Base-by-base conservation (phyloP, 805 yeast species). In the Kluyveromyces aestuarii region DNA sequence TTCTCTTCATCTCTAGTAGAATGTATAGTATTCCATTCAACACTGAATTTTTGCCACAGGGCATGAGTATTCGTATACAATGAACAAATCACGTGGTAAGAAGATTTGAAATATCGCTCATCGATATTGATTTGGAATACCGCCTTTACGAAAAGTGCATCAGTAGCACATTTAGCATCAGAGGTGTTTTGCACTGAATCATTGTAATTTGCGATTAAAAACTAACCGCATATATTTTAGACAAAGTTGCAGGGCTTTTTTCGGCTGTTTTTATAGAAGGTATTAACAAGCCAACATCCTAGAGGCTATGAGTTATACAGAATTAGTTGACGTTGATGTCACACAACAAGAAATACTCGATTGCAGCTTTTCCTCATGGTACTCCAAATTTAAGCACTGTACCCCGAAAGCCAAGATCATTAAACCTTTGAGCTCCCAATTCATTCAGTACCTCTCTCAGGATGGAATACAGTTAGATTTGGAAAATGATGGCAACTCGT, bases 401-500 rank as follows among this genome's bases (percentile, higher is more conserved):
- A 67, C 75, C 0, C 81, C 88, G 1, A 71, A 72, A 48, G 66
- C 81, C 0, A 63, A 67, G 17, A 69, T 85, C 17, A 62, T 85
- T n/a, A 71, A 64, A 43, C 83, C 85, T 1, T 56, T 82, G 5
- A 87, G 89, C 0, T 58, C 66, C 27, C 70, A 66, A 8, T 85
- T 86, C 57, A 65, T 84, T 2, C 72, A 75, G 4, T 86, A 84
- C 56, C 60, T 86, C 45, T 72, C 73, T 16, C 72, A 77, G 27
- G 95, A 87, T 59, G 90, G 88, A 2, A 82, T 87, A 35, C 70
- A 63, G 27, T 66, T 87, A 8, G 87, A 88, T 0, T 65, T 68
- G 1, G 80, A 74, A 14, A 49, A 55, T 6, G 44, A 50, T 16
- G 72, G 51, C 2, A 55, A 61, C 25, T 68, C 66, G 1, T 54